A percentile compares a stretch with the other conserved stretches of the same genome.
These are phyloP conservation scores for Trypanosoma caninum DNA, from an alignment of 208 protist species.

Conservation along the genomic window DNA sequence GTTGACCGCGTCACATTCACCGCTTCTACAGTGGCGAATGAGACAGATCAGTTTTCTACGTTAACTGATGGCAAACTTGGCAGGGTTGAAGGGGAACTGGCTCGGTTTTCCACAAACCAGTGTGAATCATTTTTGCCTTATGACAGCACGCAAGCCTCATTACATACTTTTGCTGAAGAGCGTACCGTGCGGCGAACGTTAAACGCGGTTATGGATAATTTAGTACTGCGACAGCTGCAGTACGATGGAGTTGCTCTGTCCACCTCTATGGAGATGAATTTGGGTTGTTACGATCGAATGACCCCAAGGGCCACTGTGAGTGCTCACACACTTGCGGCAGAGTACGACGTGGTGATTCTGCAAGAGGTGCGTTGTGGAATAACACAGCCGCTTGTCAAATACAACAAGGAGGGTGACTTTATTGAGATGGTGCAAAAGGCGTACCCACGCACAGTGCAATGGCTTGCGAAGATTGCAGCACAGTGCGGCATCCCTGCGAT, in stretches of 20 bases:
- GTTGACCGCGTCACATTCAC: neutral
- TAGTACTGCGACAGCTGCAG: slow-evolving; percentile 59
- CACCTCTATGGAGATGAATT: slow-evolving; percentile 16
- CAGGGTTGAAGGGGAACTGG: neutral
- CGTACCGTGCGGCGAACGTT: slow-evolving; percentile 16
- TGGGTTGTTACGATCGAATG: slow-evolving; percentile 22
- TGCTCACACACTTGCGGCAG: neutral
- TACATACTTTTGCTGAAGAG: neutral
- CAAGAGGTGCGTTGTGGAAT: slow-evolving; percentile 26
- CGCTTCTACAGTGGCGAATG: neutral
- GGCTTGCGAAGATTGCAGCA: slow-evolving; percentile 14
- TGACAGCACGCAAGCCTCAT: neutral
- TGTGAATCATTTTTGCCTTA: neutral
- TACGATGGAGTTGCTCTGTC: slow-evolving; percentile 42
- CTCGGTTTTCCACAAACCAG: neutral
- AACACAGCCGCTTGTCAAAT: neutral
- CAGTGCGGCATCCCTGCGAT: neutral
- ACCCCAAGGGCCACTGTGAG: neutral
- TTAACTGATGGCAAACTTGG: neutral
- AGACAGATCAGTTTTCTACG: neutral
- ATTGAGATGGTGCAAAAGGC: slow-evolving; percentile 9
- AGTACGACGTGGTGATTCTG: slow-evolving; percentile 1
- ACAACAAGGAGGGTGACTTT: neutral
- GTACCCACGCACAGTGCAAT: slow-evolving; percentile 19
- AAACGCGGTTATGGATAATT: slow-evolving; percentile 45